A percentile compares a stretch with the other conserved stretches of the same genome.
Evolutionary conservation across 208 protist genomes (phyloP).

Genomic region (Tetramitus jugosus): DNA sequence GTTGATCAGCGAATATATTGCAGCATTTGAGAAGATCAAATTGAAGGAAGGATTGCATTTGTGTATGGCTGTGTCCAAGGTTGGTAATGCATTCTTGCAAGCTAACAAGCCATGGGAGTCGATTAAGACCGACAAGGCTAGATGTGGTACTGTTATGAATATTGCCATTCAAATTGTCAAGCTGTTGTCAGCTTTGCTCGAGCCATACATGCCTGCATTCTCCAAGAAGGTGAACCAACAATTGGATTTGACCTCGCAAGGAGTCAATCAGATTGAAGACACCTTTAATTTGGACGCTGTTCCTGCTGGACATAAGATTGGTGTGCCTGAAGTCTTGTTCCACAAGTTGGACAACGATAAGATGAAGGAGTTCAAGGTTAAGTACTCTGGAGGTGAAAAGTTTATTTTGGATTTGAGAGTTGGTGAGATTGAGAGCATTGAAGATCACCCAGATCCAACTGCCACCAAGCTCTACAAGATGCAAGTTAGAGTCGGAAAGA

Average conservation of each 20-base stretch:
- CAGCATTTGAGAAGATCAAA: slow-evolving; percentile 35
- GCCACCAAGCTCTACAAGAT: slow-evolving; percentile 34
- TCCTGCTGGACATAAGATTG: slow-evolving; percentile 30
- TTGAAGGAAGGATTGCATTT: slow-evolving; percentile 49
- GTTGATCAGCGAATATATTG: slow-evolving; percentile 40
- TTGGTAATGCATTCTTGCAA: slow-evolving; percentile 62
- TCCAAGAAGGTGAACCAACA: slow-evolving; percentile 19
- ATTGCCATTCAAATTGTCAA: slow-evolving; percentile 32
- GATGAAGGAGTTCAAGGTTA: slow-evolving; percentile 20
- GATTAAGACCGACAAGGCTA: slow-evolving; percentile 21
- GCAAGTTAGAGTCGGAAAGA: slow-evolving; percentile 11
- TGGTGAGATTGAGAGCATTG: slow-evolving; percentile 20
- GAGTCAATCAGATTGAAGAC: not conserved
- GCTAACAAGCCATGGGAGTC: slow-evolving; percentile 49
- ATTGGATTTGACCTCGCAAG: slow-evolving; percentile 10
- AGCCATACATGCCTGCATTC: slow-evolving; percentile 49
- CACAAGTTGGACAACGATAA: slow-evolving; percentile 25
- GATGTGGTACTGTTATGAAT: slow-evolving; percentile 34
- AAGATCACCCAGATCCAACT: slow-evolving; percentile 27
- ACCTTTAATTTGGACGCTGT: slow-evolving; percentile 13
- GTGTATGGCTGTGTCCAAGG: slow-evolving; percentile 43
- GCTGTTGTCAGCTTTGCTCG: slow-evolving; percentile 39
- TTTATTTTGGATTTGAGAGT: slow-evolving; percentile 31
- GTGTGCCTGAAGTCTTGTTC: slow-evolving; percentile 26
- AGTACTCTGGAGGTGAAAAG: slow-evolving; percentile 26